Conservation (phyloP, 2,329 filamentous ascomycete genomes). For the Coniochaeta ligniaria region DNA sequence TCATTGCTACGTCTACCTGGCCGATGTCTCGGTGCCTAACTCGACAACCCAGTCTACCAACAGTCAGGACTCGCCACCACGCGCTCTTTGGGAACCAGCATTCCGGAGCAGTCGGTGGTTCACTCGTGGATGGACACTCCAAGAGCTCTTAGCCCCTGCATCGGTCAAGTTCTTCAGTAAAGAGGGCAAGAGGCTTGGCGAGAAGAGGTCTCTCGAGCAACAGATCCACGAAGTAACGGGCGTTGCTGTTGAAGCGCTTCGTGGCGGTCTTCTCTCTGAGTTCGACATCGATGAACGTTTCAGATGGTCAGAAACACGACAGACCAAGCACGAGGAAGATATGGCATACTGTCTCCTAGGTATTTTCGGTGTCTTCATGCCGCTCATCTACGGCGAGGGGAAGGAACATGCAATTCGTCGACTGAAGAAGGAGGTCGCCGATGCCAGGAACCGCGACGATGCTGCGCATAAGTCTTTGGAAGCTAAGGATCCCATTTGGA, state of each 20-base stretch:
- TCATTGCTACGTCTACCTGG: background rate
- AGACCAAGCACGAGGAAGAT: slow-evolving; percentile 2
- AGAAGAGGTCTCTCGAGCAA: slow-evolving; percentile 11
- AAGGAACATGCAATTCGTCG: background rate
- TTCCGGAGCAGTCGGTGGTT: slow-evolving; percentile 6
- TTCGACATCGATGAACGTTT: background rate
- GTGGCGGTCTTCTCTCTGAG: background rate
- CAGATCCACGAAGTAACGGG: slow-evolving; percentile 13
- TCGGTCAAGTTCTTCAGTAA: slow-evolving; percentile 16
- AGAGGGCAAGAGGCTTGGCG: slow-evolving; percentile 11
- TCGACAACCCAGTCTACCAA: background rate
- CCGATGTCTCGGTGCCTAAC: background rate
- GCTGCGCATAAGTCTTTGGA: background rate
- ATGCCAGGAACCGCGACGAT: slow-evolving; percentile 2
- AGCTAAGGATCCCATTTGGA: background rate
- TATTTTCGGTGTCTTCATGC: slow-evolving; percentile 1
- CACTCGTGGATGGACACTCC: slow-evolving; percentile 1
- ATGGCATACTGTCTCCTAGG: background rate
- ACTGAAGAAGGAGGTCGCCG: background rate
- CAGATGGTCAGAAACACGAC: background rate
- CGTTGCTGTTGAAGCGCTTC: background rate
- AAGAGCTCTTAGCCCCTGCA: slow-evolving; percentile 10
- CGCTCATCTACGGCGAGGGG: slow-evolving; percentile 1
- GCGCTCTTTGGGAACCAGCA: background rate
- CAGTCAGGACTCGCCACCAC: background rate